Evolutionary conservation across 2,329 filamentous ascomycete species (phyloP).

Genomic region (Anthostomella pinea): DNA sequence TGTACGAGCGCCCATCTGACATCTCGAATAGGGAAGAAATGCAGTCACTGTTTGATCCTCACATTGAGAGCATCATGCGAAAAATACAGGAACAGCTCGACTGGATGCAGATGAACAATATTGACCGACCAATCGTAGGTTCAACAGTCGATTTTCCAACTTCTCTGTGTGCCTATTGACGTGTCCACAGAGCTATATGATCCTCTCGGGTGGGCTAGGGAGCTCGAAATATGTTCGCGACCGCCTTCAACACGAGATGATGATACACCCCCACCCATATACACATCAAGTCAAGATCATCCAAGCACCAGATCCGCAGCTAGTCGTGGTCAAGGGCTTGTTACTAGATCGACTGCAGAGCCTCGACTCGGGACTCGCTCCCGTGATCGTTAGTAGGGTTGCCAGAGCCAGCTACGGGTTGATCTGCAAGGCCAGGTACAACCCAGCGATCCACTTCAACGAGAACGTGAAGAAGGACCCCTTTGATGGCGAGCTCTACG

Average conservation of each 20-base stretch:
- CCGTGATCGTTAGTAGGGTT: conserved; percentile 42
- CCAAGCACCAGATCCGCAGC: conserved; percentile 49
- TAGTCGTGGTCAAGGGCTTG: conserved; percentile 53
- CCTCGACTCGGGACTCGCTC: conserved; percentile 36
- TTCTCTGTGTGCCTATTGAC: no score
- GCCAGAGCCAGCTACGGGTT: conserved; percentile 44
- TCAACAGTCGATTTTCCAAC: no score
- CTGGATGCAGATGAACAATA: conserved; percentile 33
- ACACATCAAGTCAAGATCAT: conserved; percentile 37
- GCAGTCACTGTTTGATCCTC: conserved; percentile 41
- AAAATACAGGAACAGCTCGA: conserved; percentile 40
- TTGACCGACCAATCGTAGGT: conserved; percentile 36
- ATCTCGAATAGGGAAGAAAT: conserved; percentile 37
- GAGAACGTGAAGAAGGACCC: conserved; percentile 35
- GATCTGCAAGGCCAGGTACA: conserved; percentile 36
- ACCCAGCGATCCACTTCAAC: conserved; percentile 34
- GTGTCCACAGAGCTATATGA: conserved; percentile 42
- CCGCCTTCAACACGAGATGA: conserved; percentile 37
- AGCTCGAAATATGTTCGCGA: conserved; percentile 47
- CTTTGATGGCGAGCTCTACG: conserved; percentile 36
- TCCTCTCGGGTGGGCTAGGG: conserved; percentile 45
- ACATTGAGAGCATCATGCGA: conserved; percentile 38
- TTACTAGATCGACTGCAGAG: conserved; percentile 50
- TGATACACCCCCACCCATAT: conserved; percentile 33
- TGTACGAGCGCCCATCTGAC: conserved; percentile 5